phyloP scores from a whole-genome alignment of 768 basidiomycete genomes.

The Tulasnella calospora region DNA sequence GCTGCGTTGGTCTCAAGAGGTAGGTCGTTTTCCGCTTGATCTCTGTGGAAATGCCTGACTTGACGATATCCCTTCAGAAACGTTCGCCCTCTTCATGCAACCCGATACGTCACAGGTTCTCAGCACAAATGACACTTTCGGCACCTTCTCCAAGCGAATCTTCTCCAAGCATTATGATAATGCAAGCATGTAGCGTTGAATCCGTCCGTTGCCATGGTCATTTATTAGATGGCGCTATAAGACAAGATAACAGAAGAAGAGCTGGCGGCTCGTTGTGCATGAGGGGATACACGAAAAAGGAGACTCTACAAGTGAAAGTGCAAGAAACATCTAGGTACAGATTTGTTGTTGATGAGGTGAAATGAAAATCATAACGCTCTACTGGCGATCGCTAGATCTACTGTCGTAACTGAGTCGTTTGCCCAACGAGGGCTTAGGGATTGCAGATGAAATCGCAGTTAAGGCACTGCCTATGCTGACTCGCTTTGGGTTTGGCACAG shows the following conservation, averaged over 20 bases:
- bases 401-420: constrained; percentile 19
- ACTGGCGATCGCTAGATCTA: constrained; percentile 6
- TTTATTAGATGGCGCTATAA: background rate
- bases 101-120: constrained; percentile 77
- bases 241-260: background rate
- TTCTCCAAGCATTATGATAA: constrained; percentile 58
- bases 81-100: constrained; percentile 85
- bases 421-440: constrained; percentile 12
- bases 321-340: constrained; percentile 9
- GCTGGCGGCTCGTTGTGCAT: background rate
- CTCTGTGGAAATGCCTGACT: background rate
- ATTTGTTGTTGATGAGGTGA: background rate
- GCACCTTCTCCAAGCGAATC: constrained; percentile 80
- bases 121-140: constrained; percentile 69
- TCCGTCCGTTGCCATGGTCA: constrained; percentile 1
- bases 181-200: background rate
- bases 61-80: constrained; percentile 61
- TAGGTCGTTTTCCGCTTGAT: constrained; percentile 10
- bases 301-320: background rate
- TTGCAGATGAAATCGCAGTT: constrained; percentile 14
- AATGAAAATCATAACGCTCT: constrained; percentile 1
- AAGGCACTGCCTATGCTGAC: constrained; percentile 13
- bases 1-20: constrained; percentile 26
- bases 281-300: background rate
- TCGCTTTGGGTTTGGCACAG: constrained; percentile 6